Conservation (phyloP, 768 basidiomycete genomes). For the Suillus hirtellus region DNA sequence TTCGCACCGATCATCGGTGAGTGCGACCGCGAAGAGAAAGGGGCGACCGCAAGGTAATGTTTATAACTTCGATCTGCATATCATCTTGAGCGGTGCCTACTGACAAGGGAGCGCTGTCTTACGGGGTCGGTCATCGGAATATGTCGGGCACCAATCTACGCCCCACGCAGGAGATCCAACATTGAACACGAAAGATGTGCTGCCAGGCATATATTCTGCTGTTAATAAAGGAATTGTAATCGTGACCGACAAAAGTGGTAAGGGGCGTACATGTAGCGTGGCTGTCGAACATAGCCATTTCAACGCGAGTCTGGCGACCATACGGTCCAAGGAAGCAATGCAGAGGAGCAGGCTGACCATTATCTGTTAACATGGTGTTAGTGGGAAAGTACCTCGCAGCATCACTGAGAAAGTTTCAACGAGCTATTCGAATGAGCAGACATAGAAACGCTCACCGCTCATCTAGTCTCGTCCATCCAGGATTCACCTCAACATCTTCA, state of each 20-base stretch:
- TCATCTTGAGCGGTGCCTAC: slow-evolving; percentile 3
- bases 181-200: slow-evolving; percentile 71
- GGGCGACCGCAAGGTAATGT: slow-evolving; percentile 85
- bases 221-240: slow-evolving; percentile 11
- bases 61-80: slow-evolving; percentile 50
- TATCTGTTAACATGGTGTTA: slow-evolving; percentile 48
- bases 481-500: slow-evolving; percentile 39
- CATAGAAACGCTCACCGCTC: slow-evolving; percentile 43
- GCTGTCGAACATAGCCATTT: slow-evolving; percentile 57
- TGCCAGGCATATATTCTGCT: slow-evolving; percentile 64
- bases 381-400: slow-evolving; percentile 62
- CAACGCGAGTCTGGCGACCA: slow-evolving; percentile 47
- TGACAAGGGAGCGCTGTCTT: slow-evolving; percentile 19
- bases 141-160: slow-evolving; percentile 90
- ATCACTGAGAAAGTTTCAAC: slow-evolving; percentile 39
- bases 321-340: slow-evolving; percentile 69
- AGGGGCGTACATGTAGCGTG: slow-evolving; percentile 54
- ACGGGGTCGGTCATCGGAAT: slow-evolving; percentile 58
- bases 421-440: slow-evolving; percentile 7
- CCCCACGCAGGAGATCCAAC: slow-evolving; percentile 91
- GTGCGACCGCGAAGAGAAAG: slow-evolving; percentile 65
- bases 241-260: not conserved
- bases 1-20: slow-evolving; percentile 68
- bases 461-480: slow-evolving; percentile 47
- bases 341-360: slow-evolving; percentile 53